Conservation (phyloP, 768 basidiomycete genomes). For the Termitomyces sp. region DNA sequence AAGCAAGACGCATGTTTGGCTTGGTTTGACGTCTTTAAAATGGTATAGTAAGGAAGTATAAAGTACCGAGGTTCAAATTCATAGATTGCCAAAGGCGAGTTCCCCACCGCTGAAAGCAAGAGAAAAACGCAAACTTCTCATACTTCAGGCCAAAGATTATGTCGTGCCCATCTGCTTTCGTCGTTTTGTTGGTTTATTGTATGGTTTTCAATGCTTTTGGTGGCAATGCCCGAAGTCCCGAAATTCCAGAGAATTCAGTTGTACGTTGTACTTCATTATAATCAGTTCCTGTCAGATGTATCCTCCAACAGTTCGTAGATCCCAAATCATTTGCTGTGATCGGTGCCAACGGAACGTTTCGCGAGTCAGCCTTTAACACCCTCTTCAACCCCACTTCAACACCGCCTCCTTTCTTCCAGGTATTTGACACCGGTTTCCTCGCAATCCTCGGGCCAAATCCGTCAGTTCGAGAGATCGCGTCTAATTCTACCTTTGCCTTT, state of each 20-base stretch:
- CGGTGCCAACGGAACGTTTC: conserved; percentile 36
- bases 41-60: background rate
- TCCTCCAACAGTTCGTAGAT: conserved; percentile 39
- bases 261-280: conserved; percentile 15
- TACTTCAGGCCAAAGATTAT: background rate
- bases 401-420: conserved; percentile 52
- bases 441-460: conserved; percentile 53
- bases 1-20: background rate
- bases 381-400: conserved; percentile 62
- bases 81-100: background rate
- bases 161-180: background rate
- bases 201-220: background rate
- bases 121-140: background rate
- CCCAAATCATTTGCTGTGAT: conserved; percentile 49
- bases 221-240: background rate
- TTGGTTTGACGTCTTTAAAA: background rate
- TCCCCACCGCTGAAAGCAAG: background rate
- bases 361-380: conserved; percentile 29
- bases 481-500: conserved; percentile 58
- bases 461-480: conserved; percentile 53
- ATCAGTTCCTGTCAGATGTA: background rate
- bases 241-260: conserved; percentile 25
- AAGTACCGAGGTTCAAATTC: too few species aligned
- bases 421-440: conserved; percentile 48
- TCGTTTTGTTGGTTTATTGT: background rate